Conservation (phyloP, 257 asterid genomes). For the Penstemon newberryi region DNA sequence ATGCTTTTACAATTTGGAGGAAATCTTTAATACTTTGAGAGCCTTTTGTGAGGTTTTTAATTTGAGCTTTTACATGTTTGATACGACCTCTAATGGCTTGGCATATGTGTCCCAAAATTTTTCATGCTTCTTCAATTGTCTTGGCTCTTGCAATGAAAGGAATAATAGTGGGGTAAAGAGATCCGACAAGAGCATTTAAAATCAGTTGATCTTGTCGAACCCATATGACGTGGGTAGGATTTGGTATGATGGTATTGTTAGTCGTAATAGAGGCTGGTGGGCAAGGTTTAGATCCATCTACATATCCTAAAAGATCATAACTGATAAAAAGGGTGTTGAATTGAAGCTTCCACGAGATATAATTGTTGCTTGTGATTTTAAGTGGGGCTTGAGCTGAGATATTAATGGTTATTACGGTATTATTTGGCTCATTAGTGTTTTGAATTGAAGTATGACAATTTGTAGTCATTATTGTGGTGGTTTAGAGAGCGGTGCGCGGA, state of each 20-base stretch:
- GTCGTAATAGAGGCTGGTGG: background rate
- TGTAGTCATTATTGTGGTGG: too few species aligned
- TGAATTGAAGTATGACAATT: too few species aligned
- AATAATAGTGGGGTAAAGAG: background rate
- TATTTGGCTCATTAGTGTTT: too few species aligned
- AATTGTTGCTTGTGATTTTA: background rate
- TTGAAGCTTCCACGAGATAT: slow-evolving; percentile 7
- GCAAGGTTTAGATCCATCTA: background rate
- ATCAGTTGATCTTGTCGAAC: slow-evolving; percentile 8
- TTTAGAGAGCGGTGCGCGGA: too few species aligned
- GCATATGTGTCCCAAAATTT: slow-evolving; percentile 6
- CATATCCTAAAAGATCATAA: background rate
- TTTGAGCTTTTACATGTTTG: slow-evolving; percentile 16
- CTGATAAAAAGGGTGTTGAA: slow-evolving; percentile 8
- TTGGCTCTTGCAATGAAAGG: background rate
- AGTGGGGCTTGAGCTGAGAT: too few species aligned
- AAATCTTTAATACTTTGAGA: background rate
- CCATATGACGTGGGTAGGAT: slow-evolving; percentile 9
- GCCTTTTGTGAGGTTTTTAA: slow-evolving; percentile 1
- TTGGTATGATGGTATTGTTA: background rate
- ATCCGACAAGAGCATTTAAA: slow-evolving; percentile 2
- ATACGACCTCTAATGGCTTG: slow-evolving; percentile 7
- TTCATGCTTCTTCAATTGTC: background rate
- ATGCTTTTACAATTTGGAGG: background rate
- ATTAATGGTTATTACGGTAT: too few species aligned